Conservation (phyloP, 352 stramenopile genomes). For the Phytopythium kandeliae region DNA sequence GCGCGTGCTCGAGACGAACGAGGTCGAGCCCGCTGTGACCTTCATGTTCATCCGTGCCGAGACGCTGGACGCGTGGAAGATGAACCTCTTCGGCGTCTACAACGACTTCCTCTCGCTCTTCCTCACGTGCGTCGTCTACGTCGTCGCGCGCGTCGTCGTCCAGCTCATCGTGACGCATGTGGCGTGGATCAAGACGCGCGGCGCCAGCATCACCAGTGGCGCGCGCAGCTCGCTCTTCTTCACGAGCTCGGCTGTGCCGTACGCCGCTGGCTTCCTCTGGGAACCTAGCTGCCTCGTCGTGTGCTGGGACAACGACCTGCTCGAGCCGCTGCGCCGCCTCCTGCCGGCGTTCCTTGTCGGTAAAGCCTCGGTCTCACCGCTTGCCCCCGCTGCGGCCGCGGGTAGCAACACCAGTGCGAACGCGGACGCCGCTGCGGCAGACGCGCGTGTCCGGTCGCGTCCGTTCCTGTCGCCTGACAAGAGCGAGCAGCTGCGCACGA, state of each 20-base stretch:
- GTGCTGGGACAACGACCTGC: conserved; percentile 44
- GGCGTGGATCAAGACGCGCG: conserved; percentile 14
- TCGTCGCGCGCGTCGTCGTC: conserved; percentile 17
- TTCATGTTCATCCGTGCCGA: conserved; percentile 53
- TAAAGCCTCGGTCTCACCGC: not conserved
- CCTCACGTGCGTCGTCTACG: conserved; percentile 34
- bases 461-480: conserved; percentile 2
- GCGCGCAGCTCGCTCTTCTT: conserved; percentile 31
- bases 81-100: conserved; percentile 49
- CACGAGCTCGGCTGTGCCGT: conserved; percentile 32
- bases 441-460: conserved; percentile 3
- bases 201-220: not conserved
- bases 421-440: not conserved
- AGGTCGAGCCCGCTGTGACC: conserved; percentile 40
- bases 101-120: conserved; percentile 38
- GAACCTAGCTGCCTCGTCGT: conserved; percentile 48
- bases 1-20: conserved; percentile 45
- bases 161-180: conserved; percentile 17
- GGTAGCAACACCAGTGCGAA: not conserved
- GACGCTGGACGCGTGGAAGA: conserved; percentile 51
- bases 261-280: conserved; percentile 41
- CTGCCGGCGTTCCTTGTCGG: conserved; percentile 9
- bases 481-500: conserved; percentile 21
- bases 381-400: not conserved
- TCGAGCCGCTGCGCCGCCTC: conserved; percentile 22